Evolutionary conservation across 2,329 filamentous ascomycete species (phyloP).

Genomic region (Immersiporthe knoxdaviesiana): DNA sequence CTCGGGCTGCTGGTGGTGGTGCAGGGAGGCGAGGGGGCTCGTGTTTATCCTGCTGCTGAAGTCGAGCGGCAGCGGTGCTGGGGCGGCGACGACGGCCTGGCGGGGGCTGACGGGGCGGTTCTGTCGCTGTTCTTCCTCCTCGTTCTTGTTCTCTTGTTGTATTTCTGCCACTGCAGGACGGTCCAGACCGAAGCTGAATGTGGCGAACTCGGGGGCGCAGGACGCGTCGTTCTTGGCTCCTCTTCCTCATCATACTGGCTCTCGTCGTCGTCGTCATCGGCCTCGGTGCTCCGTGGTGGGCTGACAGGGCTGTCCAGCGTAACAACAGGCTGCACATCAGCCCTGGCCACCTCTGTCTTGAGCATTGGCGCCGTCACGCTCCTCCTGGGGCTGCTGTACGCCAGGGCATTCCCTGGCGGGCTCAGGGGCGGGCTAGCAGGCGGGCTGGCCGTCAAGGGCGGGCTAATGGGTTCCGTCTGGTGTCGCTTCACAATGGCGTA

Average conservation of each 20-base stretch:
- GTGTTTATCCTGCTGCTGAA: constrained; percentile 26
- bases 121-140: not conserved
- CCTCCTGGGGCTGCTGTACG: constrained; percentile 15
- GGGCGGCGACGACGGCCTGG: not conserved
- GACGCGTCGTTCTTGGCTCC: constrained; percentile 2
- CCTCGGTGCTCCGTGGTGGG: constrained; percentile 19
- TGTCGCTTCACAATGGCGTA: constrained; percentile 17
- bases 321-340: not conserved
- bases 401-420: constrained; percentile 9
- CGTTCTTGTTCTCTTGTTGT: not conserved
- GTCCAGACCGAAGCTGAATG: constrained; percentile 23
- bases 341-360: constrained; percentile 14
- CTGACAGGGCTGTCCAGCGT: constrained; percentile 21
- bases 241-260: not conserved
- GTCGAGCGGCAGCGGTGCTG: constrained; percentile 1
- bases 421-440: constrained; percentile 24
- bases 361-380: constrained; percentile 23
- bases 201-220: constrained; percentile 15
- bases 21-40: constrained; percentile 21
- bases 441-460: constrained; percentile 27
- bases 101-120: constrained; percentile 15
- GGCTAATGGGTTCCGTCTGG: constrained; percentile 26
- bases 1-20: not conserved
- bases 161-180: not conserved
- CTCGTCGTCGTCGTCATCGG: constrained; percentile 4